These are phyloP conservation scores for Cercophora newfieldiana DNA, from an alignment of 495 filamentous ascomycete genomes.

Conservation along the genomic window DNA sequence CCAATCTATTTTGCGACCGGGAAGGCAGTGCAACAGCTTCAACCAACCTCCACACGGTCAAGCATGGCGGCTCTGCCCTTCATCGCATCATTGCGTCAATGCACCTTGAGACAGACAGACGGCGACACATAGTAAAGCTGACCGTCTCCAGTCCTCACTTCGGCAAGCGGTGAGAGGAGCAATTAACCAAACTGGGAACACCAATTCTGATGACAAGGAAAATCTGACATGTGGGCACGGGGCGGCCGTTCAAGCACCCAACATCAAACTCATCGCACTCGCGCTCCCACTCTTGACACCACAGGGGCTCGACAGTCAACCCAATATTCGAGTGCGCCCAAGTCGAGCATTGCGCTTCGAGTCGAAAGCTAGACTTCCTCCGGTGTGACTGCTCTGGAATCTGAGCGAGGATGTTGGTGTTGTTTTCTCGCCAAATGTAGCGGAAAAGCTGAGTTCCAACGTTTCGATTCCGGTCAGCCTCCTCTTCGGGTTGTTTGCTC, in stretches of 20 bases:
- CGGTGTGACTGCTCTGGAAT: background rate
- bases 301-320: background rate
- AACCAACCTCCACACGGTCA: background rate
- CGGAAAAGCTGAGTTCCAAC: too few relatives aligned
- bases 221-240: background rate
- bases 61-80: background rate
- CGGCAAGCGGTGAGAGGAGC: background rate
- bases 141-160: background rate
- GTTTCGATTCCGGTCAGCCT: too few relatives aligned
- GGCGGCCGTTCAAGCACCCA: background rate
- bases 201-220: background rate
- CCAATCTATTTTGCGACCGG: background rate
- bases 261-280: background rate
- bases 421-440: too few relatives aligned
- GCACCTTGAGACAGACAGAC: background rate
- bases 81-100: background rate
- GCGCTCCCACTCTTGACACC: background rate
- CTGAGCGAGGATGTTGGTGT: background rate
- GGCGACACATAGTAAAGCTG: background rate
- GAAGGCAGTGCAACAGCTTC: background rate
- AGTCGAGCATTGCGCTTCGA: too few relatives aligned
- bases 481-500: background rate
- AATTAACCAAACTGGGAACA: background rate
- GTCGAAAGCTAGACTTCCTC: background rate
- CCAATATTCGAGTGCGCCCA: background rate